Evolutionary conservation across 140 eudicot species (phyloP).

Genomic region (Stevia rebaudiana): DNA sequence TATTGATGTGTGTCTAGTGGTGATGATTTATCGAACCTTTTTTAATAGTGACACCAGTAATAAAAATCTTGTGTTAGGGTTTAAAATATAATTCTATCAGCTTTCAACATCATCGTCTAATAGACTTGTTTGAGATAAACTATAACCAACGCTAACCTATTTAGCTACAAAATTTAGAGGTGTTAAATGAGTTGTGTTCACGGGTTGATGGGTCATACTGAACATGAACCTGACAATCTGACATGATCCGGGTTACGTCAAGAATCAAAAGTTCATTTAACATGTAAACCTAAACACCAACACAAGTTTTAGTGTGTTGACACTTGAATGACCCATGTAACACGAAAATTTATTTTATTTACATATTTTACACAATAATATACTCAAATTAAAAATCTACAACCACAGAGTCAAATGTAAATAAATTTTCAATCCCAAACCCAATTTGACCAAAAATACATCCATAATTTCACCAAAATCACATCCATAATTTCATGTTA

Average conservation of each 20-base stretch:
- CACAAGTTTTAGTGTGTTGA: not conserved
- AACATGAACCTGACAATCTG: not conserved
- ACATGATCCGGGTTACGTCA: too few relatives aligned
- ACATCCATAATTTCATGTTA: too few relatives aligned
- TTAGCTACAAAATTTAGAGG: not conserved
- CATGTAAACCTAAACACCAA: too few relatives aligned
- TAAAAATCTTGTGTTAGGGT: not conserved
- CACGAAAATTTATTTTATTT: not conserved
- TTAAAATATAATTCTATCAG: not conserved
- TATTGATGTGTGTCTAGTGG: not conserved
- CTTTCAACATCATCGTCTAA: not conserved
- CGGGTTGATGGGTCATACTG: not conserved
- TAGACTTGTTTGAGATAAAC: not conserved
- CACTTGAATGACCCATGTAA: not conserved
- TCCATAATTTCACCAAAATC: too few relatives aligned
- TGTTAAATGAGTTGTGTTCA: not conserved
- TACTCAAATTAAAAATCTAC: not conserved
- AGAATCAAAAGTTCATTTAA: too few relatives aligned
- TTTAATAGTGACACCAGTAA: not conserved
- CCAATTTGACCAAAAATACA: too few relatives aligned
- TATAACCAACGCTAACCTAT: not conserved
- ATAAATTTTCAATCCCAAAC: too few relatives aligned
- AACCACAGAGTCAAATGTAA: not conserved
- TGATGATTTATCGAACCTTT: not conserved
- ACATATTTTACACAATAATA: too few relatives aligned